Base-by-base conservation (phyloP, 108 stramenopile genomes). In the Nitzschia sp. region DNA sequence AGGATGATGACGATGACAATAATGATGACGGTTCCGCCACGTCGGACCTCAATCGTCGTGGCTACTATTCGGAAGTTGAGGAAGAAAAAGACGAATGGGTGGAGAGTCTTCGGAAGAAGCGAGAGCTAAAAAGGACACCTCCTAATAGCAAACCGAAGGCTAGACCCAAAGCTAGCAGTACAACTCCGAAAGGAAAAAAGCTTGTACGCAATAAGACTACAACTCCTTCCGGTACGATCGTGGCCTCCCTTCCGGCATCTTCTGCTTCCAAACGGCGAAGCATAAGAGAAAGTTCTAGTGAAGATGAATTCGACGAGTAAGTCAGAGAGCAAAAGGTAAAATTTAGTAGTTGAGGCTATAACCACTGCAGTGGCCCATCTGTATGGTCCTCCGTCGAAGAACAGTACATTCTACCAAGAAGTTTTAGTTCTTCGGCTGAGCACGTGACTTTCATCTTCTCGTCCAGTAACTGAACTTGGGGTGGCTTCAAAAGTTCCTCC, bases 401-500 rank as follows among this genome's bases (percentile, higher is more conserved):
- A 6, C 13, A 13, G 13, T 42, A 42, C 13, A 9, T 42, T 42
- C 13, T 13, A 9, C 38, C 38, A 9, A 42, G 38, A 42, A 42
- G 13, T 9, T 13, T 6, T 13, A 42, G 13, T 13, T 42, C 38
- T 13, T 42, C 38, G 6, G 9, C 38, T 13, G 38, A 42, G 38
- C 38, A 42, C 9, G 13, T 42, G 6, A 9, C 38, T 42, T 42
- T 6, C 38, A 42, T 13, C 6, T 13, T 6, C 6, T 66, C 34
- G 38, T 78, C 76, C 38, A 84, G 47, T 19, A 35, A 28, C 5
- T 42, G 76, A 3, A 64, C 78, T 54, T 84, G 83, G 21, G 80
- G 79, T 11, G 56, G 66, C 0, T 65, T 53, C n/a, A 84, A 51
- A 23, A 84, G 49, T 46, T 84, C 83, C 18, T 68, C 46, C 79